phyloP scores from a whole-genome alignment of 2,329 filamentous ascomycete genomes.

The Byssoonygena ceratinophila region DNA sequence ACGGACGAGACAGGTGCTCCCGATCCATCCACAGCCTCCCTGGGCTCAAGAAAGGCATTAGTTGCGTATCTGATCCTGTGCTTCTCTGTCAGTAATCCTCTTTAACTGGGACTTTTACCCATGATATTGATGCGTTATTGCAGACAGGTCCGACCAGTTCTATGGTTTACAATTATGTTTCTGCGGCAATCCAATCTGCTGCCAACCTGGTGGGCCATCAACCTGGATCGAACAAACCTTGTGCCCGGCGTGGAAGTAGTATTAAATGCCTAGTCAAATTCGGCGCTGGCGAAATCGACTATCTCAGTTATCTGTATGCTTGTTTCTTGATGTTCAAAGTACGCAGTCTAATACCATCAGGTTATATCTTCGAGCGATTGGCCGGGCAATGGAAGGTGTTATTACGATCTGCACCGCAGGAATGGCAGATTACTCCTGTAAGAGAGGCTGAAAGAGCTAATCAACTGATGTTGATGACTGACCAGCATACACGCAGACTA shows the following conservation, averaged over 20 bases:
- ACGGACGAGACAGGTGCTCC: neutral
- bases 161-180: constrained; percentile 11
- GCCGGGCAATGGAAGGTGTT: constrained; percentile 6
- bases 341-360: neutral
- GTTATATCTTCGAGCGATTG: constrained; percentile 5
- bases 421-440: constrained; percentile 9
- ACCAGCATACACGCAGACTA: neutral
- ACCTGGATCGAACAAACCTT: constrained; percentile 2
- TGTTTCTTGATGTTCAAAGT: neutral
- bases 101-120: neutral
- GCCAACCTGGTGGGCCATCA: constrained; percentile 5
- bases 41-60: constrained; percentile 5
- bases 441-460: neutral
- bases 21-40: neutral
- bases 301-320: constrained; percentile 7
- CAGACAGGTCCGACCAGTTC: constrained; percentile 5
- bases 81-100: neutral
- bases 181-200: constrained; percentile 8
- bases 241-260: constrained; percentile 1
- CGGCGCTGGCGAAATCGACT: constrained; percentile 7
- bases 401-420: neutral
- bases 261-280: constrained; percentile 4
- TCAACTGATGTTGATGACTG: neutral
- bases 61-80: constrained; percentile 1
- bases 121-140: neutral